Percentiles rank a stretch among this genome's conserved stretches.
phyloP scores from a whole-genome alignment of 208 protist genomes.

The Phytomonas sp. region DNA sequence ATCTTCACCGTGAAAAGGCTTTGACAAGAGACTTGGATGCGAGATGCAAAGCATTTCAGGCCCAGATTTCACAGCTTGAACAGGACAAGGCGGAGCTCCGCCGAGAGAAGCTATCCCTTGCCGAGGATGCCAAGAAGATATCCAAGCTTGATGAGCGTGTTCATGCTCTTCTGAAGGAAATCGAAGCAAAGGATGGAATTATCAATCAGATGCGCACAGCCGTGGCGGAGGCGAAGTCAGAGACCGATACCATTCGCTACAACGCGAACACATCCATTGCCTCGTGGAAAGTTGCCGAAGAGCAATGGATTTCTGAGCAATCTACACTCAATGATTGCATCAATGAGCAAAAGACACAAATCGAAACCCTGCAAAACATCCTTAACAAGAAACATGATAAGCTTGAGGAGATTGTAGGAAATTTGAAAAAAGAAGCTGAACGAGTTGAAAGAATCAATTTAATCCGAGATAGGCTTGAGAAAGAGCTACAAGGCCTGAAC shows the following conservation, averaged over 20 bases:
- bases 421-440: constrained; percentile 31
- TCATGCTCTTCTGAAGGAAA: constrained; percentile 53
- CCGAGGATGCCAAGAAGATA: constrained; percentile 57
- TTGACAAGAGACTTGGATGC: constrained; percentile 56
- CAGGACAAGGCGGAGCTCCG: constrained; percentile 80
- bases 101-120: constrained; percentile 48
- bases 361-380: constrained; percentile 13
- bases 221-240: constrained; percentile 24
- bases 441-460: constrained; percentile 20
- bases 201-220: constrained; percentile 33
- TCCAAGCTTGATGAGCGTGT: constrained; percentile 57
- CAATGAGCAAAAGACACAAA: constrained; percentile 12
- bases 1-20: constrained; percentile 63
- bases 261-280: constrained; percentile 64
- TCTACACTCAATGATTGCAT: constrained; percentile 35
- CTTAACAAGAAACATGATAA: constrained; percentile 7
- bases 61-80: constrained; percentile 62
- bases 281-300: constrained; percentile 65
- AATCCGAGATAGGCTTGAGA: constrained; percentile 19
- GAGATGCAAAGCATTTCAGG: constrained; percentile 51
- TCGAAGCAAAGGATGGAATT: constrained; percentile 41
- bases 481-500: constrained; percentile 29
- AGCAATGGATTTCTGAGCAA: constrained; percentile 66
- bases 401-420: constrained; percentile 17
- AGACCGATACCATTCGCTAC: constrained; percentile 57